Conservation (phyloP, 495 filamentous ascomycete genomes). For the Podospora comata region DNA sequence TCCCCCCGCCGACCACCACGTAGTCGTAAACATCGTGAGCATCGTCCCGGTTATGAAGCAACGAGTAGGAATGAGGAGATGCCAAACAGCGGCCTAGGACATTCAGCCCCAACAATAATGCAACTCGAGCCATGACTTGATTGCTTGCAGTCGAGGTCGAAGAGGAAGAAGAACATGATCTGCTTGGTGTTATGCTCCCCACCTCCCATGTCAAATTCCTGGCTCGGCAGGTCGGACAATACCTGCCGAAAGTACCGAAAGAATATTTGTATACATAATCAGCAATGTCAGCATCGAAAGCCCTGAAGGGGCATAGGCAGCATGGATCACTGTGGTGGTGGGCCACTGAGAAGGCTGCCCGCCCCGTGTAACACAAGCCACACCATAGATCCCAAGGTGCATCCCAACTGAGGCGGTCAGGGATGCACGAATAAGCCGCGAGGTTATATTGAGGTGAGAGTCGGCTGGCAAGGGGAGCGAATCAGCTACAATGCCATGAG, state of each 20-base stretch:
- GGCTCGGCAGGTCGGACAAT: background rate
- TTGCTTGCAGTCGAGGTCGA: background rate
- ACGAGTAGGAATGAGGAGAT: background rate
- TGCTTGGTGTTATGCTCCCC: too few relatives aligned
- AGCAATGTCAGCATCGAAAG: background rate
- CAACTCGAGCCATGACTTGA: background rate
- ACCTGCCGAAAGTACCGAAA: background rate
- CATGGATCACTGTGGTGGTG: background rate
- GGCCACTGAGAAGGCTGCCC: background rate
- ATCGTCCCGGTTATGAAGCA: background rate
- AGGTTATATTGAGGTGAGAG: background rate
- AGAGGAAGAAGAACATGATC: background rate
- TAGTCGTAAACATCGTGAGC: conserved; percentile 11
- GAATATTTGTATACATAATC: background rate
- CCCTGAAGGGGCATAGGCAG: too few relatives aligned
- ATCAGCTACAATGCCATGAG: background rate
- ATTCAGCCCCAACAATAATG: background rate
- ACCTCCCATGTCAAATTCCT: background rate
- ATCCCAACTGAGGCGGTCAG: background rate
- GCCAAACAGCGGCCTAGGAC: background rate
- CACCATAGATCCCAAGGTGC: background rate
- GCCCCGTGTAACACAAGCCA: background rate
- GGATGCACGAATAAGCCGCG: background rate
- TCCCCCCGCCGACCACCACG: conserved; percentile 11
- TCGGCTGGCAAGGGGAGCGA: background rate